Base-by-base conservation (phyloP, 2,329 filamentous ascomycete species). In the Penicillium sp. region DNA sequence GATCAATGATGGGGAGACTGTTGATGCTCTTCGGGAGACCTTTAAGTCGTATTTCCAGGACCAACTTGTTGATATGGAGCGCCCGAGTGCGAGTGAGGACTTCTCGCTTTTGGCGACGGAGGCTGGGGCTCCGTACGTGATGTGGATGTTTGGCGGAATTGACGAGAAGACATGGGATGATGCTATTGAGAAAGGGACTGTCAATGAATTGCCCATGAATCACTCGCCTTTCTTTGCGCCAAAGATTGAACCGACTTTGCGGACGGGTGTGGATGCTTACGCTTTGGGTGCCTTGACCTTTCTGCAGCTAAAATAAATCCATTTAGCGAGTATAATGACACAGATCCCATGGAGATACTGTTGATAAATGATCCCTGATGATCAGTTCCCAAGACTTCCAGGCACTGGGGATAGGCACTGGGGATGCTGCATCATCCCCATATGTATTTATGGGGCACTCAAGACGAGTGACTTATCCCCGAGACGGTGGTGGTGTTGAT, bases 211-310 rank as follows among this genome's bases (percentile, higher is more conserved):
- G 23, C 82, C 84, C 0, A 77, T 77, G 5, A 87, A 86, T 58
- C 84, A 87, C 65, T 82, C 77, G 59, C 77, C 81, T 0, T 77
- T 76, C 57, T 87, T 86, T 70, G 80, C 80, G 42, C 84, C 84
- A 7, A 78, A 77, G 0, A 74, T 86, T 41, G 73, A 81, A 66
- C 82, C 83, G 4, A 86, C 83, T 2, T 64, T 87, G 64, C 73
- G 60, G 57, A 76, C 75, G 0, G 84, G 78, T 0, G 69, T 79
- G 6, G 78, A 83, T 70, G 81, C 78, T 1, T 73, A 82, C 67
- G 75, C 76, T 26, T 70, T 79, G 9, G 78, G 75, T n/a, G 80
- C 80, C 6, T 65, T 84, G 71, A 79, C 69, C 0, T 71, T 72
- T 29, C 55, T 72, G 33, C 51, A 59, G 15, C 29, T 46, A 18